Base-by-base conservation (phyloP, 495 filamentous ascomycete genomes). In the Hamigera avellanea region DNA sequence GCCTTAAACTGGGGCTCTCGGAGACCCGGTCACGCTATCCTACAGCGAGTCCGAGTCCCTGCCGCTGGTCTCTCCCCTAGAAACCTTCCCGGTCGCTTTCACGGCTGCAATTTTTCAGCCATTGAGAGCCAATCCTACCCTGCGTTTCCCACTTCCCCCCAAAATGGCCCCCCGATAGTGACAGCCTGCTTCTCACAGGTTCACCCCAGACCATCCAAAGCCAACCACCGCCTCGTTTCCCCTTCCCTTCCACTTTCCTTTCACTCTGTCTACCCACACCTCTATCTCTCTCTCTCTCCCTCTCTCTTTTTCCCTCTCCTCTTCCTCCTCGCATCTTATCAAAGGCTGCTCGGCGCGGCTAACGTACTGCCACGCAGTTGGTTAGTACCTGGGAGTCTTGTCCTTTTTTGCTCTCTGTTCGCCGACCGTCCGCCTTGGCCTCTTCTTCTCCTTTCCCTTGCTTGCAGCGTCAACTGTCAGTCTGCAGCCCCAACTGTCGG, bases 291-390 rank as follows among this genome's bases (percentile, higher is more conserved):
- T 50, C 43, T 35, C 58, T 57, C 34, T 18, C 26, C 33, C 23
- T 26, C 15, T 34, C 33, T 26, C 21, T 32, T 26, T 15, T 19
- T 42, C 23, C 35, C 26, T 16, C 46, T 27, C 31, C 44, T 41
- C 32, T 47, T 53, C 15, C 41, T 30, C 28, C 46, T 49, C 44
- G 39, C 29, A 36, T n/a, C n/a, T n/a, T n/a, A n/a, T n/a, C n/a
- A 35, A 37, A 37, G 40, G 41, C 30, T 37, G 41, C 48, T 32
- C 40, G 32, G 40, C 47, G 46, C 44, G 41, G 40, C 47, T 28
- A 31, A 40, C 44, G 42, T 52, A 49, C 52, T 49, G 50, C 46
- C 43, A 49, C 41, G 49, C 54, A 50, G 45, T 52, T 51, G 53
- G 44, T 45, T 19, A 46, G 44, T 44, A 40, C 42, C 41, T 30